Evolutionary conservation across 2,329 filamentous ascomycete species (phyloP).

Genomic region (Samsoniella hepiali): DNA sequence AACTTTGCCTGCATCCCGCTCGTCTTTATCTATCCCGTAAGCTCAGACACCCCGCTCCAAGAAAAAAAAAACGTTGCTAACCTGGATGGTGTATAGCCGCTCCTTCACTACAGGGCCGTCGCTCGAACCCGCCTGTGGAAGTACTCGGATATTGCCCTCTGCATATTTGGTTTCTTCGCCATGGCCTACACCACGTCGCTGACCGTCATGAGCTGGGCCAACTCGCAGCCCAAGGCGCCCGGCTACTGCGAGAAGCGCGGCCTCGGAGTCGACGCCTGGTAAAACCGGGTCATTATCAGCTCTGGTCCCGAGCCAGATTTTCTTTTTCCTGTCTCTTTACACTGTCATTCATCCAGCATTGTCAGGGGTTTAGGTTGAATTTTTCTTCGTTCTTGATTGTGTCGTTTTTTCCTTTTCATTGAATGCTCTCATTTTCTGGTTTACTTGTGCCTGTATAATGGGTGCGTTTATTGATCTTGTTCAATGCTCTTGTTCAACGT

Average conservation of each 20-base stretch:
- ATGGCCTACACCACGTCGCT: slow-evolving; percentile 91
- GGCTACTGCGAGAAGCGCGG: slow-evolving; percentile 52
- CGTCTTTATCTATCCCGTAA: slow-evolving; percentile 95
- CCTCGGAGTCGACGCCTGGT: slow-evolving; percentile 12
- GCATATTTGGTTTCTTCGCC: slow-evolving; percentile 76
- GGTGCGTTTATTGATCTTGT: neutral
- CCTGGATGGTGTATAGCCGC: slow-evolving; percentile 56
- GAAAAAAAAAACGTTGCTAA: slow-evolving; percentile 28
- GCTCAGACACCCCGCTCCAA: slow-evolving; percentile 30
- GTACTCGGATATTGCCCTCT: slow-evolving; percentile 69
- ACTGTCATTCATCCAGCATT: slow-evolving; percentile 16
- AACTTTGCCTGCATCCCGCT: slow-evolving; percentile 97
- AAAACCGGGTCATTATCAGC: neutral
- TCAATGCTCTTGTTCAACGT: neutral
- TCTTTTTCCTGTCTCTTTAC: neutral
- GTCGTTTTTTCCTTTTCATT: neutral
- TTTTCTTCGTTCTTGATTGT: neutral
- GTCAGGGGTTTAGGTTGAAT: slow-evolving; percentile 13
- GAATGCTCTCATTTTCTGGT: neutral
- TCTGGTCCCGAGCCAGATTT: neutral
- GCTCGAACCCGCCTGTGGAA: slow-evolving; percentile 67
- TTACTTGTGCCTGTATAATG: neutral
- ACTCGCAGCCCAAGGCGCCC: slow-evolving; percentile 47
- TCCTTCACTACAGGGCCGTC: slow-evolving; percentile 83
- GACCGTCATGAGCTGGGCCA: slow-evolving; percentile 84